phyloP scores from a whole-genome alignment of 805 yeast species.

The Kuraishia ogatae region DNA sequence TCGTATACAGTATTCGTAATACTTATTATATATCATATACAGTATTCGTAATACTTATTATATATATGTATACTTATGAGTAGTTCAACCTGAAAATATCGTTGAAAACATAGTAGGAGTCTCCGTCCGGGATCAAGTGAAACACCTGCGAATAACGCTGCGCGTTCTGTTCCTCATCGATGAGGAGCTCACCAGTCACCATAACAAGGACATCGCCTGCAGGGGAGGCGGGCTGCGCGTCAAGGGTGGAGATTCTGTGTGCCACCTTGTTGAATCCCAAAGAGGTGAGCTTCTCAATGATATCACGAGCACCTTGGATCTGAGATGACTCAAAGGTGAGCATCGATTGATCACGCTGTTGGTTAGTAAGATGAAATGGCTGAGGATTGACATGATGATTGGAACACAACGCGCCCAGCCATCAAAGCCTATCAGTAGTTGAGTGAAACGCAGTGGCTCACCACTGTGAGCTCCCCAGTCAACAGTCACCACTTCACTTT shows the following conservation, averaged over 20 bases:
- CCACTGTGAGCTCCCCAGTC: too few relatives aligned
- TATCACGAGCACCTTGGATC: constrained; percentile 87
- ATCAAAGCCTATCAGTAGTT: too few relatives aligned
- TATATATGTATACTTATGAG: constrained; percentile 25
- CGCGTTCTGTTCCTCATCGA: constrained; percentile 91
- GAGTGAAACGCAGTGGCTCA: too few relatives aligned
- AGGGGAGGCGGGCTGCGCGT: constrained; percentile 96
- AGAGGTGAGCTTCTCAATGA: constrained; percentile 83
- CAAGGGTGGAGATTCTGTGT: constrained; percentile 90
- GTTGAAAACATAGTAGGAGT: constrained; percentile 88
- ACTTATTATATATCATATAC: too few relatives aligned
- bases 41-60: too few relatives aligned
- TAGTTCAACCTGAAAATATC: constrained; percentile 95
- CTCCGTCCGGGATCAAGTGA: constrained; percentile 90
- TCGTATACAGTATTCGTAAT: too few relatives aligned
- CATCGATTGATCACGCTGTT: constrained; percentile 88
- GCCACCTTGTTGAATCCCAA: constrained; percentile 89
- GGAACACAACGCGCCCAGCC: too few relatives aligned
- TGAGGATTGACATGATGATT: not conserved
- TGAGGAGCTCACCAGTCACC: constrained; percentile 93
- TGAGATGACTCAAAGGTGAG: constrained; percentile 92
- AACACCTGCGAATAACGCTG: constrained; percentile 97
- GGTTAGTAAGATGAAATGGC: not conserved
- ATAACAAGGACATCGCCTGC: constrained; percentile 88
- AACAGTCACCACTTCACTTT: too few relatives aligned